A percentile compares a stretch with the other conserved stretches of the same genome.
Evolutionary conservation across 208 protist genomes (phyloP).

Genomic region (Leishmania turanica): DNA sequence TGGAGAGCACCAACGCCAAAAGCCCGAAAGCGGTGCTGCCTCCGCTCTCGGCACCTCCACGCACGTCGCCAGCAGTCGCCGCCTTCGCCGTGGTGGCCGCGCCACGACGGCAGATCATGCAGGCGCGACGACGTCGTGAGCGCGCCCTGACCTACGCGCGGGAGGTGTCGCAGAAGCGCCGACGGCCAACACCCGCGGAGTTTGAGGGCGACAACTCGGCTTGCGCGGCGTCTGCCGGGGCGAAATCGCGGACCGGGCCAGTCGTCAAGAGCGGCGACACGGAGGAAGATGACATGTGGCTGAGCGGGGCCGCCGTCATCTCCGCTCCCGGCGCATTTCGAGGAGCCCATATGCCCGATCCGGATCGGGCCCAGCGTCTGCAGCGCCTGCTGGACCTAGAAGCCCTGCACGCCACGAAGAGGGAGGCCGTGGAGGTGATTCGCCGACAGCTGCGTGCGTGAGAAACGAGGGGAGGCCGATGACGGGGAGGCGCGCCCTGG

Average conservation of each 20-base stretch:
- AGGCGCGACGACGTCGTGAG: slow-evolving; percentile 55
- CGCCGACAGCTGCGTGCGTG: slow-evolving; percentile 45
- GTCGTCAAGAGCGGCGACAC: slow-evolving; percentile 4
- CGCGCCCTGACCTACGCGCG: slow-evolving; percentile 66
- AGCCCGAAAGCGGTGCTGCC: not conserved
- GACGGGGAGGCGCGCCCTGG: not conserved
- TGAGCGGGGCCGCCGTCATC: not conserved
- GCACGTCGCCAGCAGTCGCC: not conserved
- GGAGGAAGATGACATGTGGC: not conserved
- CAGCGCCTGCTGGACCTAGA: slow-evolving; percentile 63
- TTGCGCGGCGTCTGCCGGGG: not conserved
- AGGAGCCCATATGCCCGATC: slow-evolving; percentile 2
- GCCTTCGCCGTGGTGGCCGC: slow-evolving; percentile 33
- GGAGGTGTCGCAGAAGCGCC: slow-evolving; percentile 27
- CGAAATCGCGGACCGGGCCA: not conserved
- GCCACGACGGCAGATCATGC: slow-evolving; percentile 32
- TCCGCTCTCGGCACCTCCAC: not conserved
- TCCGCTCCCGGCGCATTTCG: not conserved
- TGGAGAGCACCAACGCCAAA: not conserved
- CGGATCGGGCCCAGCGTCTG: slow-evolving; percentile 31
- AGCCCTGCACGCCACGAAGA: slow-evolving; percentile 51
- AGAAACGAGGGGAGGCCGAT: not conserved
- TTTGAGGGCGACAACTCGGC: too few relatives aligned
- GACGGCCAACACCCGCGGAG: not conserved
- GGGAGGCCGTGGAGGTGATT: slow-evolving; percentile 52